Evolutionary conservation across 805 yeast genomes (phyloP), one percentile per base, ranked within the genome.

Genomic region (Ogataea saltuana): DNA sequence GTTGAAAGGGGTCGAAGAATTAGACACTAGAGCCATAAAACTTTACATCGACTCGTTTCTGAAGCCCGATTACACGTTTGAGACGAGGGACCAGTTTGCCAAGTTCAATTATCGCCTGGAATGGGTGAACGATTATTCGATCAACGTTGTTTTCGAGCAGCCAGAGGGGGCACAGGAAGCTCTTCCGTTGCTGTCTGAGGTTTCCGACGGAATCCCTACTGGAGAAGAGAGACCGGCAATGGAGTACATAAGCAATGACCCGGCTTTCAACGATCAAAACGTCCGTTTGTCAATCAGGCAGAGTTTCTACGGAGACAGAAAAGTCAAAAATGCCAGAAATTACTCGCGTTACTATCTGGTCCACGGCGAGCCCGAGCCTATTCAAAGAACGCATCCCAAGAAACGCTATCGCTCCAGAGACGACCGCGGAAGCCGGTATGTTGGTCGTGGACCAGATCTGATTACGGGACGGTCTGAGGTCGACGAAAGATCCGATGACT

Each of bases 101-200:
- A 52, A 47, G 33, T 56, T 60, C 40, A 50, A 56, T 18, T 78
- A 71, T 57, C 63, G 65, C 21, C 60, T 82, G 20, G 80, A 82
- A 54, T 83, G 90, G 90, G 71, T 83, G 29, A 78, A 83, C 56
- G 90, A 83, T 58, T 55, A 75, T 15, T 67, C 78, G 2, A 70
- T 82, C 27, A 80, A 78, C 48, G 55, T 81, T n/a, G 76, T 71
- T 4, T 83, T 81, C 56, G 67, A 68, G 33, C 65, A 70, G 33
- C 42, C 38, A 4, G 61, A 56, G 6, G 50, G 45, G 23, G 53
- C 58, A 1, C n/a, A 36, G 12, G 57, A 52, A 38, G 63, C 61
- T 6, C 46, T 56, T 17, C 28, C 10, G 11, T 17, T 40, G 26
- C 40, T 56, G 20, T 45, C 45, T 4, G 53, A 48, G 34, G 50